These are phyloP conservation scores for Irpex lacteus DNA, from an alignment of 1,284 basidiomycete genomes.

Conservation along the genomic window DNA sequence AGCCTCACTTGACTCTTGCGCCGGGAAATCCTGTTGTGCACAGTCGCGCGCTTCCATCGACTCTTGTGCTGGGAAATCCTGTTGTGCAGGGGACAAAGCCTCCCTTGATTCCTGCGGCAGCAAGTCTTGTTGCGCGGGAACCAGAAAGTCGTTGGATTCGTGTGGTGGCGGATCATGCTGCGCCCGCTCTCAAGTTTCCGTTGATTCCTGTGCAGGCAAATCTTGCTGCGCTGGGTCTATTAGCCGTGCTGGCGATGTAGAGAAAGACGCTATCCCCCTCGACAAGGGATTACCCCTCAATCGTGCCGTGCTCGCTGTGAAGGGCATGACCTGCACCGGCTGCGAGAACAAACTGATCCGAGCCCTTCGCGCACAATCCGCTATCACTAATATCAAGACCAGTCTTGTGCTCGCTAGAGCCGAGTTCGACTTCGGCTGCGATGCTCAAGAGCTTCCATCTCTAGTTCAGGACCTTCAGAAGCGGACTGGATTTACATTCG, in stretches of 20 bases:
- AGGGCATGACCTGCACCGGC: constrained; percentile 33
- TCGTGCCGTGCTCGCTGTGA: constrained; percentile 26
- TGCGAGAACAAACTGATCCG: constrained; percentile 32
- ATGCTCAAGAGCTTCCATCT: constrained; percentile 17
- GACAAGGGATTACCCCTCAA: not conserved
- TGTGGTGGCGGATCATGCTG: not conserved
- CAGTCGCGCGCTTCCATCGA: not conserved
- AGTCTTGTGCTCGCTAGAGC: constrained; percentile 31
- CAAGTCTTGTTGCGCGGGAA: not conserved
- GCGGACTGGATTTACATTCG: constrained; percentile 28
- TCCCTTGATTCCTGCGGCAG: not conserved
- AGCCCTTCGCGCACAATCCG: constrained; percentile 20
- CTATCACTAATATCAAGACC: constrained; percentile 28
- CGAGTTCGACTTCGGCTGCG: constrained; percentile 29
- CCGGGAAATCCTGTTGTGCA: constrained; percentile 15
- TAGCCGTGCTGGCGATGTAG: constrained; percentile 2
- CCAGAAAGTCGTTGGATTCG: not conserved
- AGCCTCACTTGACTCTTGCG: constrained; percentile 11
- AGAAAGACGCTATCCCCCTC: constrained; percentile 5
- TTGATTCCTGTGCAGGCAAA: constrained; percentile 20
- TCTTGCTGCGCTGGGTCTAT: constrained; percentile 12
- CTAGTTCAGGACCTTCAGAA: constrained; percentile 27
- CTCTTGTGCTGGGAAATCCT: constrained; percentile 33
- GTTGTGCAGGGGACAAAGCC: not conserved
- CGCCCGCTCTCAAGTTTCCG: constrained; percentile 8